Evolutionary conservation across 306 rosid species (phyloP), one percentile per base, ranked within the genome.

Genomic region (Cicer chorassanicum): DNA sequence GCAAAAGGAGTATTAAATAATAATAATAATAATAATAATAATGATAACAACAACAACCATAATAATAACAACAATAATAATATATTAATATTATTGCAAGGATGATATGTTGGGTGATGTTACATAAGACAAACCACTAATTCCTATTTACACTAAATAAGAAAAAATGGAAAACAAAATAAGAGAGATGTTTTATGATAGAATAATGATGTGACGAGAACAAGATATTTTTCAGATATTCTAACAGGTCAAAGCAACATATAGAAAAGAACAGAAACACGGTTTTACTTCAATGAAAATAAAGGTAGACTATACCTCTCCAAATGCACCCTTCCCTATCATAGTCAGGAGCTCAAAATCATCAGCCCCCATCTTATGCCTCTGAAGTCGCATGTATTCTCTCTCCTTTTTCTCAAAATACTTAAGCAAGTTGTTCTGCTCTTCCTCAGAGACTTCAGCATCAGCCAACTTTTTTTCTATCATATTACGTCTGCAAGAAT

Each of bases 281-380:
- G 10, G 39, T 19, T 75, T 63, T 19, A 71, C 61, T 64, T 63
- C 0, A 83, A 69, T 44, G 70, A 70, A 60, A 29, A 83, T 60
- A 72, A 72, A 64, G 57, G 73, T 12, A 73, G 68, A 68, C 42
- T 44, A 61, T 88, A 95, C 99, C 98, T 95, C 99, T 53, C 99
- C 99, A 84, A 95, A 95, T 67, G 99, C 98, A 75, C 99, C 99
- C 90, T 91, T 95, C 85, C 99, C 99, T 76, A 95, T 95, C 98
- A 95, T 92, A 60, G 97, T 92, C 68, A 95, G 71, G 10, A 89
- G 98, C 89, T 90, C 97, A 84, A 95, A 95, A 82, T 95, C 99
- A 84, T 95, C 99, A 80, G 98, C 93, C 68, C 93, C 99, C 97
- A 95, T 95, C 85, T 95, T 95, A 86, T 92, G 99, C 88, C 99